Evolutionary conservation across 2,329 filamentous ascomycete species (phyloP), one percentile per base, ranked within the genome.

Genomic region (Ophiostoma perfectum): DNA sequence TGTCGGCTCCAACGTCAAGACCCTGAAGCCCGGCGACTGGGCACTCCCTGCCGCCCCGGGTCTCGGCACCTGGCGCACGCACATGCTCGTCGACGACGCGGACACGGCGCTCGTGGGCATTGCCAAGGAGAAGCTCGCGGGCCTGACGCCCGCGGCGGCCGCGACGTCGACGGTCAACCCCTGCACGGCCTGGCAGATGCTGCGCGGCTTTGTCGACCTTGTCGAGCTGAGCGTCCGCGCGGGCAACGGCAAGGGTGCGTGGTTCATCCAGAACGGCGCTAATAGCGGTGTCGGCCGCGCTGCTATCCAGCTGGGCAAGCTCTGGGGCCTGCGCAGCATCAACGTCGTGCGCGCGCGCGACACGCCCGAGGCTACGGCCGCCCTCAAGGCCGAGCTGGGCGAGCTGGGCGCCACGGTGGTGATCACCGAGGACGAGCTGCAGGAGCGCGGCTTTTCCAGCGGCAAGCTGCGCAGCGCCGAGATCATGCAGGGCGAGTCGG

Each of bases 221-320:
- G 77, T 81, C 11, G 80, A 78, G 1, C 72, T 84, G 65, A 80
- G 80, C 68, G 81, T 84, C 75, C 74, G 75, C 8, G 76, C 79
- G 11, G 81, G 80, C 65, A 82, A 81, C 69, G 81, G 91, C 68
- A 88, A 93, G 69, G 91, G 93, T 67, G 90, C 96, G 68, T 99
- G 94, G 93, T 92, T 97, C 76, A 88, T 99, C 64, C 95, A 99
- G 79, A 99, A 99, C 77, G 95, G 94, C 7, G 95, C 94, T 52
- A 99, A 99, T 79, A 92, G 88, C 58, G 95, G 93, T 11, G 95
- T 99, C 16, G 95, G 95, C 1, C 83, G 95, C 52, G 91, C 93
- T 2, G 94, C 92, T 11, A 95, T 98, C 72, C 95, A 99, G 80
- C 82, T 99, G 1, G 94, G 86, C 1, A 84, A 81, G 73, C 83